These are phyloP conservation scores for Rosa rugosa DNA, from an alignment of 306 rosid species.

Conservation along the genomic window DNA sequence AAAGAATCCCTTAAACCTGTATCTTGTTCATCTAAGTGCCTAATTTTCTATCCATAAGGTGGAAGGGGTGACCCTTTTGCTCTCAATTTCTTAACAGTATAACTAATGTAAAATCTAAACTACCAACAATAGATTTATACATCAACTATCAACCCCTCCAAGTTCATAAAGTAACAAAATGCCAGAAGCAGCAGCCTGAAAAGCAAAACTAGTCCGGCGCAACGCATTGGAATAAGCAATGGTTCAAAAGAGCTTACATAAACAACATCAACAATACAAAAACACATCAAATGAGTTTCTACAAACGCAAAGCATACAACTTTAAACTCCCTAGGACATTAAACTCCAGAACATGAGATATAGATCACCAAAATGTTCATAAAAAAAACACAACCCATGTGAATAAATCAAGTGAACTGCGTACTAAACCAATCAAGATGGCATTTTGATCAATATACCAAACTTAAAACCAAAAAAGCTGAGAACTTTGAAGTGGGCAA, in stretches of 20 bases:
- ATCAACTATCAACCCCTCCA: constrained; percentile 1
- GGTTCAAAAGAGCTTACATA: not conserved
- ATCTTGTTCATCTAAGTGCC: not conserved
- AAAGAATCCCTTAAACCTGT: not conserved
- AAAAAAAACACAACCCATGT: not conserved
- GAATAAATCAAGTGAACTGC: not conserved
- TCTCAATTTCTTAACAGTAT: not conserved
- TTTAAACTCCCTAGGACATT: not conserved
- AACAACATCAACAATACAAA: not conserved
- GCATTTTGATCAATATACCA: not conserved
- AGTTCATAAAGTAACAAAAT: not conserved
- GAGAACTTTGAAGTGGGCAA: not conserved
- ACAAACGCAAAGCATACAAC: constrained; percentile 6
- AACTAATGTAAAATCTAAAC: not conserved
- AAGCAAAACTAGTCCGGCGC: not conserved
- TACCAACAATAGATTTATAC: not conserved
- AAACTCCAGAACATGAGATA: not conserved
- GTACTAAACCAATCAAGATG: not conserved
- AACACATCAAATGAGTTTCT: not conserved
- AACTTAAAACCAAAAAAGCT: not conserved
- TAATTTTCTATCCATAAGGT: not conserved
- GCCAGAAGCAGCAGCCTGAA: not conserved
- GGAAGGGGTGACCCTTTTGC: not conserved
- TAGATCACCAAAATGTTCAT: not conserved
- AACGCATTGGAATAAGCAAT: not conserved